phyloP scores from a whole-genome alignment of 768 basidiomycete genomes.

The Mycena pura region DNA sequence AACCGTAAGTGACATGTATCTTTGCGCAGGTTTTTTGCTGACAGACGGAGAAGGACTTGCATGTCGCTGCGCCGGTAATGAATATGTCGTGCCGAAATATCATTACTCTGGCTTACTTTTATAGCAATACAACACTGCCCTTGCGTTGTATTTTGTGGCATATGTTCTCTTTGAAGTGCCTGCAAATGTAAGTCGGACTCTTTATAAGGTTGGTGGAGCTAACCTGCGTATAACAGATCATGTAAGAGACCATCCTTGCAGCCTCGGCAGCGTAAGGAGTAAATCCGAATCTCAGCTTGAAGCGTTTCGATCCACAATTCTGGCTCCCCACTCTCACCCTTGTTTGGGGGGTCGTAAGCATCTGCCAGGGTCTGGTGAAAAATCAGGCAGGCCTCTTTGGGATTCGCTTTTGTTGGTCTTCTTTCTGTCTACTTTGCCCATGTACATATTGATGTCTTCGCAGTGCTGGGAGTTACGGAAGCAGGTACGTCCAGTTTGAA shows the following conservation, averaged over 20 bases:
- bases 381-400: slow-evolving; percentile 61
- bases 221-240: slow-evolving; percentile 39
- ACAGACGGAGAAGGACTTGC: slow-evolving; percentile 49
- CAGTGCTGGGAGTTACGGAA: slow-evolving; percentile 64
- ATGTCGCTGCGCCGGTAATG: slow-evolving; percentile 48
- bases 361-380: slow-evolving; percentile 61
- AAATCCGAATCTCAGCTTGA: slow-evolving; percentile 46
- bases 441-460: not conserved
- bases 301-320: slow-evolving; percentile 62
- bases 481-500: slow-evolving; percentile 47
- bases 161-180: slow-evolving; percentile 69
- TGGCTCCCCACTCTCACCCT: slow-evolving; percentile 70
- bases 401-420: slow-evolving; percentile 57
- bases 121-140: slow-evolving; percentile 56
- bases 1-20: slow-evolving; percentile 40
- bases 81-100: not conserved
- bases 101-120: not conserved
- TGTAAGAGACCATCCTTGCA: slow-evolving; percentile 37
- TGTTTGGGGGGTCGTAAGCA: slow-evolving; percentile 61
- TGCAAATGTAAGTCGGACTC: slow-evolving; percentile 50
- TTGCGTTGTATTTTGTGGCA: slow-evolving; percentile 66
- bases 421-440: not conserved
- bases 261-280: not conserved
- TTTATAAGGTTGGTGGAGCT: not conserved
- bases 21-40: not conserved